phyloP scores from a whole-genome alignment of 2,329 filamentous ascomycete genomes.

The Aphanoascus verrucosus region DNA sequence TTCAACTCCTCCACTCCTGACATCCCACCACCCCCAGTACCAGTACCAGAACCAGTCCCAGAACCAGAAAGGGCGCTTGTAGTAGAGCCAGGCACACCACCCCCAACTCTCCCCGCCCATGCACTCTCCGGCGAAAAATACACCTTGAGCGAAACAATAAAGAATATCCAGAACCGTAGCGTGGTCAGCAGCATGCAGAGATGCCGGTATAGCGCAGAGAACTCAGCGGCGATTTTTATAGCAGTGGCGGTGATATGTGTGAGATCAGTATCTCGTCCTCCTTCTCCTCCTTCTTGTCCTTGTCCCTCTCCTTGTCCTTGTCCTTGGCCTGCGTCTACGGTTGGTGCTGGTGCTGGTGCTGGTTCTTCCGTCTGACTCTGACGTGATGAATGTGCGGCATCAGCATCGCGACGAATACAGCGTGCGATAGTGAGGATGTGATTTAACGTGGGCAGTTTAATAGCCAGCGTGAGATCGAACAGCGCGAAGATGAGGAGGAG shows the following conservation, averaged over 20 bases:
- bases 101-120: constrained; percentile 18
- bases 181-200: constrained; percentile 30
- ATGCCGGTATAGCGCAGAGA: constrained; percentile 29
- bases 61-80: neutral
- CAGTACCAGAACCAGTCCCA: constrained; percentile 1
- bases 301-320: neutral
- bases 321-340: too few species aligned
- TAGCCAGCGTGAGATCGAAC: constrained; percentile 54
- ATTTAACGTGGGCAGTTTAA: constrained; percentile 49
- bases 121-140: constrained; percentile 26
- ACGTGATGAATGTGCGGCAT: too few species aligned
- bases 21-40: constrained; percentile 13
- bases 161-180: constrained; percentile 29
- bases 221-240: constrained; percentile 14
- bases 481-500: constrained; percentile 57
- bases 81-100: neutral
- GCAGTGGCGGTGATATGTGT: constrained; percentile 3
- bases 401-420: constrained; percentile 25
- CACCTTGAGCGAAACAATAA: constrained; percentile 30
- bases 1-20: constrained; percentile 54
- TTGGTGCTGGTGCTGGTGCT: too few species aligned
- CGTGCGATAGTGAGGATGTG: constrained; percentile 50
- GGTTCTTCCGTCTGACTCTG: too few species aligned
- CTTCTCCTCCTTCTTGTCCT: too few species aligned
- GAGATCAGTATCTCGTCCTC: too few species aligned